Evolutionary conservation across 768 basidiomycete species (phyloP).

Genomic region (Macrocybe gigantea): DNA sequence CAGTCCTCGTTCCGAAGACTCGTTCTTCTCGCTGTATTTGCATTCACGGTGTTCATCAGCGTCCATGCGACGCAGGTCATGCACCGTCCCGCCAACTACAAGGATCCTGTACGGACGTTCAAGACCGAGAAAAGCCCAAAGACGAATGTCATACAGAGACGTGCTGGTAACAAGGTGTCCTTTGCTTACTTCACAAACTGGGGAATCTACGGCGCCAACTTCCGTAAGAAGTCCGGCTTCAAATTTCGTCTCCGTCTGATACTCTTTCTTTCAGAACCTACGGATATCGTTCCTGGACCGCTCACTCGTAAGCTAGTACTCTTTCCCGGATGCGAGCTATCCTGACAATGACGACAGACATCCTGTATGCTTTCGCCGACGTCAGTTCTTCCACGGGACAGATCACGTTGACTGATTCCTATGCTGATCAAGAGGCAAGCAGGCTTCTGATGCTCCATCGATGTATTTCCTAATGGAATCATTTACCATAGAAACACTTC

Average conservation of each 20-base stretch:
- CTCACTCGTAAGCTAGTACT: conserved; percentile 53
- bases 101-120: conserved; percentile 28
- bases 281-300: conserved; percentile 48
- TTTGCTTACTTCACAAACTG: conserved; percentile 58
- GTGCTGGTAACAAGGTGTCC: conserved; percentile 31
- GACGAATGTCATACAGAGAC: conserved; percentile 34
- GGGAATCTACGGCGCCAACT: conserved; percentile 62
- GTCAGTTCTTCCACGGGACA: conserved; percentile 53
- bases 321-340: not conserved
- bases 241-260: conserved; percentile 4
- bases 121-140: conserved; percentile 26
- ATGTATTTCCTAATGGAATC: no score
- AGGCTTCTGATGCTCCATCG: no score
- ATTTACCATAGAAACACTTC: conserved; percentile 53
- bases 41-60: conserved; percentile 13
- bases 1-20: conserved; percentile 16
- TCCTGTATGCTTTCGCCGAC: conserved; percentile 80
- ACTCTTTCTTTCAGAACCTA: conserved; percentile 43
- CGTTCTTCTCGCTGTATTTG: conserved; percentile 17
- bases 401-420: conserved; percentile 64
- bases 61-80: conserved; percentile 45
- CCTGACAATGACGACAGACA: conserved; percentile 25
- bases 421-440: conserved; percentile 56
- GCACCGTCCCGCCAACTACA: conserved; percentile 45
- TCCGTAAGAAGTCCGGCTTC: conserved; percentile 35